Evolutionary conservation across 1,284 basidiomycete genomes (phyloP).

Genomic region (Cryptococcus sp.): DNA sequence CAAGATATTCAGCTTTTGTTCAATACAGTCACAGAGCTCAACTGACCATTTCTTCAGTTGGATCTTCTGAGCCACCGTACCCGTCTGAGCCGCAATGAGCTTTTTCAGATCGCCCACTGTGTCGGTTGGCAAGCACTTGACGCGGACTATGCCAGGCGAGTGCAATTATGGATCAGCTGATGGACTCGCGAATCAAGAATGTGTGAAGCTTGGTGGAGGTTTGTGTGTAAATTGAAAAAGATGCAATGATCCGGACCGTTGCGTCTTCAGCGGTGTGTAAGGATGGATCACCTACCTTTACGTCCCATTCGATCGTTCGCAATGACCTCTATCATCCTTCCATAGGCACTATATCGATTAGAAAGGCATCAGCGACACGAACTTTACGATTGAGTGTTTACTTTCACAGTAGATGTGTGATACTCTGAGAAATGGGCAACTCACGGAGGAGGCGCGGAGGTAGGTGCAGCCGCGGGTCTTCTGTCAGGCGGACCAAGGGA

Average conservation of each 20-base stretch:
- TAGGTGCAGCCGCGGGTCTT: slow-evolving; percentile 12
- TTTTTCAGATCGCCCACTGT: slow-evolving; percentile 97
- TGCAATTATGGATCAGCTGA: too few species aligned
- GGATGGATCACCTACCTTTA: slow-evolving; percentile 67
- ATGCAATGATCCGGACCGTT: neutral
- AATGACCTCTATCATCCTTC: slow-evolving; percentile 71
- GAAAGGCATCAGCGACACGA: neutral
- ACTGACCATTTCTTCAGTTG: slow-evolving; percentile 93
- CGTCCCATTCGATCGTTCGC: slow-evolving; percentile 95
- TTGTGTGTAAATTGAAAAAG: neutral
- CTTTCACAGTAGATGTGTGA: neutral
- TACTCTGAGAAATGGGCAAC: neutral
- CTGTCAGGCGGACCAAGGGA: slow-evolving; percentile 6
- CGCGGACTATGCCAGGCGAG: slow-evolving; percentile 64
- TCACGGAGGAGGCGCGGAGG: slow-evolving; percentile 10
- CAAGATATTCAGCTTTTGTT: slow-evolving; percentile 5
- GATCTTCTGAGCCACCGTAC: slow-evolving; percentile 83
- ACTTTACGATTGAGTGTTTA: neutral
- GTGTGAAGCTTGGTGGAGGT: too few species aligned
- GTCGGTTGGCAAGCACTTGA: slow-evolving; percentile 91
- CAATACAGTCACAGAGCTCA: neutral
- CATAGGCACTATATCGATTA: slow-evolving; percentile 2
- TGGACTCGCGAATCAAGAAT: too few species aligned
- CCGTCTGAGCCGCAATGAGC: slow-evolving; percentile 94
- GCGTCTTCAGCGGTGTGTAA: slow-evolving; percentile 8